Percentiles rank a stretch among this genome's conserved stretches.
Conservation (phyloP, 2,329 filamentous ascomycete genomes). For the Neopestalotiopsis rosae region DNA sequence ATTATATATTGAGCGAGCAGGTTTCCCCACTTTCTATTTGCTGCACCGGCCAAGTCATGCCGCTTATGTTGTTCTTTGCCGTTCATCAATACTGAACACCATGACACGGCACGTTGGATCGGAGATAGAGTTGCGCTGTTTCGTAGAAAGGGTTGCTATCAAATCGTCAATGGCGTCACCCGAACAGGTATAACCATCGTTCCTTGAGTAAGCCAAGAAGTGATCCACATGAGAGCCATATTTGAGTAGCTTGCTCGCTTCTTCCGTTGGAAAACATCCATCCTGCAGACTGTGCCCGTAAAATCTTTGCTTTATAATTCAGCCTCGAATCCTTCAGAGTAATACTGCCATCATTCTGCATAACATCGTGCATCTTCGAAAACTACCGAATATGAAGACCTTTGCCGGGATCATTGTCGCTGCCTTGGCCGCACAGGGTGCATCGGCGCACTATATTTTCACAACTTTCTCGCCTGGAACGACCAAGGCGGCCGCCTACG, state of each 20-base stretch:
- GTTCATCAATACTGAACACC: not conserved
- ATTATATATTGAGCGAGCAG: not conserved
- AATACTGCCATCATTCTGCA: not conserved
- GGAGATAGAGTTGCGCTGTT: not conserved
- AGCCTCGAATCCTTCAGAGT: not conserved
- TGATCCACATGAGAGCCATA: not conserved
- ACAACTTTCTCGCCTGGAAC: constrained; percentile 40
- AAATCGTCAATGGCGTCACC: not conserved
- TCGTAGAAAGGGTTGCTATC: not conserved
- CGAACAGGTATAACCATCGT: too few relatives aligned
- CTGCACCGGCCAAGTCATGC: not conserved
- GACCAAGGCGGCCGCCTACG: constrained; percentile 37
- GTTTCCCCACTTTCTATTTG: not conserved
- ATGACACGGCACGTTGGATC: not conserved
- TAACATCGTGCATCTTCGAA: not conserved
- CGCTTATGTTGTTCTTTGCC: not conserved
- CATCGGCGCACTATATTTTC: constrained; percentile 48
- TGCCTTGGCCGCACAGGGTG: constrained; percentile 38
- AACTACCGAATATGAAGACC: constrained; percentile 36
- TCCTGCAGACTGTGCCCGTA: not conserved
- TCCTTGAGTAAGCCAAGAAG: too few relatives aligned
- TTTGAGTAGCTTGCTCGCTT: not conserved
- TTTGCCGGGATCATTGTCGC: constrained; percentile 33
- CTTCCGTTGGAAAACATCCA: not conserved
- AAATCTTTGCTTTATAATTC: not conserved